Percentiles rank a stretch among this genome's conserved stretches.
Conservation (phyloP, 345 rosid genomes). For the Erysimum cheiranthoides region DNA sequence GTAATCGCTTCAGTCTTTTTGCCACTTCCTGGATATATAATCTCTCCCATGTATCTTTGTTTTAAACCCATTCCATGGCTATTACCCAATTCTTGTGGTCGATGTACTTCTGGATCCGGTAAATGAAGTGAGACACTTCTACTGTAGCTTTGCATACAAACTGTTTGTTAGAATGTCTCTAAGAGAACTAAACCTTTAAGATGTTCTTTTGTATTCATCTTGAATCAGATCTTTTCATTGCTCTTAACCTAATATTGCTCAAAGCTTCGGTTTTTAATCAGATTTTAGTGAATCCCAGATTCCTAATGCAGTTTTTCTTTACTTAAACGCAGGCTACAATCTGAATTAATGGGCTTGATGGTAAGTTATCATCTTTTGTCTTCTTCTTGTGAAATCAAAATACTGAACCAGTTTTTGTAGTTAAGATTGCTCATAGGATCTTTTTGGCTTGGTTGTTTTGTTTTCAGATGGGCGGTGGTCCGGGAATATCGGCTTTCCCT, state of each 20-base stretch:
- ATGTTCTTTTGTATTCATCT: not conserved
- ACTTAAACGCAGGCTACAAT: slow-evolving; percentile 69
- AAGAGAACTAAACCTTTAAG: not conserved
- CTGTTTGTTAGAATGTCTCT: slow-evolving; percentile 38
- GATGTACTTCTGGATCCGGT: not conserved
- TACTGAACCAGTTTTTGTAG: not conserved
- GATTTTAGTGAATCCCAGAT: not conserved
- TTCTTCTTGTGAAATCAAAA: not conserved
- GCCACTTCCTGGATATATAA: not conserved
- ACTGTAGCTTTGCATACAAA: not conserved
- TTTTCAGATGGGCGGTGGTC: slow-evolving; percentile 87
- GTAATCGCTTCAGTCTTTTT: not conserved
- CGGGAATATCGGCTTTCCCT: slow-evolving; percentile 94
- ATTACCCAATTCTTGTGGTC: not conserved
- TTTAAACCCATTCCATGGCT: not conserved
- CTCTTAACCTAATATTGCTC: not conserved
- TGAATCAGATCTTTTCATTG: not conserved
- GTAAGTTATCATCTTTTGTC: slow-evolving; percentile 48
- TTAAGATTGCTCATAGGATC: slow-evolving; percentile 21
- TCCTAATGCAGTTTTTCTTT: slow-evolving; percentile 15
- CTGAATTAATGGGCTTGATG: slow-evolving; percentile 95
- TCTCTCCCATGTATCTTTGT: not conserved
- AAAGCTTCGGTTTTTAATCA: slow-evolving; percentile 18
- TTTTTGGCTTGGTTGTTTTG: slow-evolving; percentile 12
- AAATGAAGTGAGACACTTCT: not conserved